Evolutionary conservation across 305 asterid genomes (phyloP).

Genomic region (Fraxinus greggii): DNA sequence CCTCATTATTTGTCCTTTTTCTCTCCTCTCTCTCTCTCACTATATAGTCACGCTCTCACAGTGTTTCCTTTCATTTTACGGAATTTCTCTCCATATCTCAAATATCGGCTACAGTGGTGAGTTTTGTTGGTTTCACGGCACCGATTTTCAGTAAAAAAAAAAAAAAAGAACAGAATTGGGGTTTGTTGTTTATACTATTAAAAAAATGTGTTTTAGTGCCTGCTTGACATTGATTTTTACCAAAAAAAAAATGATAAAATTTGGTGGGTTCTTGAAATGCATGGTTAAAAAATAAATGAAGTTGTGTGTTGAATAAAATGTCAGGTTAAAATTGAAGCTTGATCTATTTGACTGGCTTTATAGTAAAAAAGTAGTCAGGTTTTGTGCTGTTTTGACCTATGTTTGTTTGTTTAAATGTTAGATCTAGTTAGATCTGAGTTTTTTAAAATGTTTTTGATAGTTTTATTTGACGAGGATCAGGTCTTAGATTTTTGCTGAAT

Average conservation of each 20-base stretch:
- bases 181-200: background rate
- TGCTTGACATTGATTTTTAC: background rate
- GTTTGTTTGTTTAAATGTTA: background rate
- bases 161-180: background rate
- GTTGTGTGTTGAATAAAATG: background rate
- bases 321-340: background rate
- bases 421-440: slow-evolving; percentile 31
- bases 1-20: background rate
- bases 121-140: background rate
- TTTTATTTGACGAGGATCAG: background rate
- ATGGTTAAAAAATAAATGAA: background rate
- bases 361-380: background rate
- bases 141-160: slow-evolving; percentile 15
- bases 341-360: background rate
- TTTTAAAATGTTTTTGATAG: background rate
- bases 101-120: background rate
- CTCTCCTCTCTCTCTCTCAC: background rate
- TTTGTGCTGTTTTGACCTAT: background rate
- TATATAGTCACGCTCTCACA: background rate
- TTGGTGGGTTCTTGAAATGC: background rate
- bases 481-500: background rate
- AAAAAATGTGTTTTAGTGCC: background rate
- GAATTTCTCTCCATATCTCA: background rate
- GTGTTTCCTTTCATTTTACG: background rate
- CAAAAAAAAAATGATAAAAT: background rate